Evolutionary conservation across 441 rosid species (phyloP), one percentile per base, ranked within the genome.

Genomic region (Adansonia rubrostipa): DNA sequence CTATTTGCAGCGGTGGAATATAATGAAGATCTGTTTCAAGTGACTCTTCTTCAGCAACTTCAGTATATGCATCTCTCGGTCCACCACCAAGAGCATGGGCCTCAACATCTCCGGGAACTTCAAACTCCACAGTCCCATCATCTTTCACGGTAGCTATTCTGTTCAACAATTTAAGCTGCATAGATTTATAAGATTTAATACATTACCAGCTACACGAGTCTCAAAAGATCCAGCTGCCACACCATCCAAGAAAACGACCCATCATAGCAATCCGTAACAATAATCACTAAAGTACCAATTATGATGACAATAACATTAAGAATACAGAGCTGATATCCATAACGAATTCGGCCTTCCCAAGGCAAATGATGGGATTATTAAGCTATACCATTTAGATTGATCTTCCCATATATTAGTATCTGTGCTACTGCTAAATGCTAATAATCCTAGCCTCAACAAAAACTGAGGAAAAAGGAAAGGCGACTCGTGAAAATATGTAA

Each of bases 71-170:
- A 69, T 81, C 91, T 51, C 85, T 85, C 9, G 80, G 66, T 73
- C 83, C 75, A 70, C 78, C 77, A 71, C 51, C 78, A 86, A 85
- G 80, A 80, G 78, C 80, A 60, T 79, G 91, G 9, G 90, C 83
- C 76, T 87, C 92, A 80, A 89, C 91, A 86, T 94, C 93, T 64
- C 81, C 92, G 42, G 98, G 97, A 73, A 97, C 88, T 78, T 92
- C 92, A 85, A 97, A 88, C 76, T 89, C 98, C 68, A 97, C 98
- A 2, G 98, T 93, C 78, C 99, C 99, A 81, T 96, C 90, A 89
- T 91, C 89, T 88, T 94, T 94, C 65, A 96, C 94, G 14, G 99
- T 96, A 79, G 98, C 98, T 83, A 96, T 89, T 85, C 98, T 89
- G 73, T 90, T 94, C 82, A 96, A 78, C 87, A 96, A 85, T 82